Percentiles rank a stretch among this genome's conserved stretches.
phyloP scores from a whole-genome alignment of 2,329 filamentous ascomycete species.

The Aspergillus piperis region DNA sequence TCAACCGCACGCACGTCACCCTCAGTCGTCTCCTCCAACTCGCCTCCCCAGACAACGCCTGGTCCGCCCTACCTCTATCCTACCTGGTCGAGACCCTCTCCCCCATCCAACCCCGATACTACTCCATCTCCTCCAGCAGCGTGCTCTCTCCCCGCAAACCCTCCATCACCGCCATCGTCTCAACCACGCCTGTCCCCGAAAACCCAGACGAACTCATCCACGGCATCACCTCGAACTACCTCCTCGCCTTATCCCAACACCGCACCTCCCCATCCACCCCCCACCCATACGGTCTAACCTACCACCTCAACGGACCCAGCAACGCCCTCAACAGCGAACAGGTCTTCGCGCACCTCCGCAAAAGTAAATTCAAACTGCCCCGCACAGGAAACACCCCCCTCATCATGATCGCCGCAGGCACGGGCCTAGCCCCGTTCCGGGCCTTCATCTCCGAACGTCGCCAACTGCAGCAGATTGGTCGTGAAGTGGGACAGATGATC shows the following conservation, averaged over 20 bases:
- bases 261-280: slow-evolving; percentile 66
- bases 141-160: slow-evolving; percentile 49
- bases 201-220: slow-evolving; percentile 71
- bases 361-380: slow-evolving; percentile 95
- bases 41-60: slow-evolving; percentile 68
- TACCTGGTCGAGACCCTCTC: slow-evolving; percentile 82
- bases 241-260: slow-evolving; percentile 61
- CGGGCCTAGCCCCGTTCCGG: slow-evolving; percentile 52
- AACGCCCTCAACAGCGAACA: slow-evolving; percentile 91
- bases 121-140: slow-evolving; percentile 79
- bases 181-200: slow-evolving; percentile 71
- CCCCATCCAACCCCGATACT: slow-evolving; percentile 90
- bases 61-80: slow-evolving; percentile 81
- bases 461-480: slow-evolving; percentile 37
- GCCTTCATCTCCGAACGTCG: slow-evolving; percentile 47
- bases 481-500: slow-evolving; percentile 40
- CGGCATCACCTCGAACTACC: slow-evolving; percentile 91
- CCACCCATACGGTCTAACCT: slow-evolving; percentile 75
- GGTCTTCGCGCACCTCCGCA: slow-evolving; percentile 85
- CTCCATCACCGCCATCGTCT: slow-evolving; percentile 86
- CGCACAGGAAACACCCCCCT: slow-evolving; percentile 45
- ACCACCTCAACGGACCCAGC: slow-evolving; percentile 78
- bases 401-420: slow-evolving; percentile 56
- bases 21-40: slow-evolving; percentile 47
- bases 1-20: slow-evolving; percentile 75